Conservation (phyloP, 2,329 filamentous ascomycete genomes). For the Alternaria infectoria region DNA sequence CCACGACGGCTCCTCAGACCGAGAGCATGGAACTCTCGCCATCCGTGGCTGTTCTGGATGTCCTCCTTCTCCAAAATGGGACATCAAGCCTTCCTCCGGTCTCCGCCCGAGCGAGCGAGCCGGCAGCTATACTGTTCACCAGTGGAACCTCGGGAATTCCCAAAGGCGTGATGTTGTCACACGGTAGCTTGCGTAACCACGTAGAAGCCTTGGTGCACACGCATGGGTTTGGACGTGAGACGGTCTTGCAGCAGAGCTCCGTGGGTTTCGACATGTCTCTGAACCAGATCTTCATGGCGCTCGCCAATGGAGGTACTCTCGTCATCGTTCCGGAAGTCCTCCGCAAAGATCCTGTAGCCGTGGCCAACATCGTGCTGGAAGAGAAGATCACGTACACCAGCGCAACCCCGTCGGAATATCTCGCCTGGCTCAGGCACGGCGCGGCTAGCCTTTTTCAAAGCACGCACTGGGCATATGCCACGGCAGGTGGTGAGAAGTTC, state of each 20-base stretch:
- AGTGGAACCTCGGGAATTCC: constrained; percentile 62
- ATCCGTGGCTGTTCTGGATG: background rate
- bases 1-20: background rate
- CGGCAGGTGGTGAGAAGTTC: constrained; percentile 26
- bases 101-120: constrained; percentile 22
- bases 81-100: background rate
- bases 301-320: constrained; percentile 51
- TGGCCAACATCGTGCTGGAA: constrained; percentile 46
- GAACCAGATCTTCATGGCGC: constrained; percentile 50
- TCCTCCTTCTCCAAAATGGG: background rate
- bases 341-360: constrained; percentile 44
- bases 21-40: background rate
- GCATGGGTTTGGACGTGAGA: constrained; percentile 40
- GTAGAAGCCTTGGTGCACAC: constrained; percentile 19
- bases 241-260: constrained; percentile 50
- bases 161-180: constrained; percentile 66
- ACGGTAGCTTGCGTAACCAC: constrained; percentile 37
- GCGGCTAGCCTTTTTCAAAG: constrained; percentile 17
- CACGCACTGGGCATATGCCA: constrained; percentile 37
- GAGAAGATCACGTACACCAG: constrained; percentile 49
- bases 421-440: constrained; percentile 29
- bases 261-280: constrained; percentile 53
- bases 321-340: constrained; percentile 39
- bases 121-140: constrained; percentile 65
- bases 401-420: constrained; percentile 53